Conservation (phyloP, 148 eudicot species). For the Cornus controversa region DNA sequence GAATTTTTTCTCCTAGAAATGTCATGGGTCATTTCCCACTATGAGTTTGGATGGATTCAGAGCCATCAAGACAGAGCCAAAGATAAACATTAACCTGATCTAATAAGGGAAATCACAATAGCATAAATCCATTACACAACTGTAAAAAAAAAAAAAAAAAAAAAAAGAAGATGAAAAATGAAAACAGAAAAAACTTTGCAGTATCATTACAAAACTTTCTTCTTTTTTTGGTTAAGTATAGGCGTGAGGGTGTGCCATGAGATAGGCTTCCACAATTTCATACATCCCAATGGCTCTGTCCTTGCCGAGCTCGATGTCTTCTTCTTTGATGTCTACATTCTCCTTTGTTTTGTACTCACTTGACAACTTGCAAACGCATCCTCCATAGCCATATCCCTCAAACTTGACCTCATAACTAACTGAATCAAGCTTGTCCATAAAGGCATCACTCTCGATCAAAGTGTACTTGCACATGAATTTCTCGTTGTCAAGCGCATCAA, state of each 20-base stretch:
- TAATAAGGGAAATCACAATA: too few species aligned
- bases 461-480: conserved; percentile 18
- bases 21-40: too few species aligned
- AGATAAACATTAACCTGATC: too few species aligned
- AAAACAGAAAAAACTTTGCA: neutral
- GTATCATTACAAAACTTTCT: neutral
- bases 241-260: conserved; percentile 29
- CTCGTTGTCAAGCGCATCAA: conserved; percentile 14
- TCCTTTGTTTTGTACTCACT: conserved; percentile 12
- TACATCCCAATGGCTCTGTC: conserved; percentile 30
- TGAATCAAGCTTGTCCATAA: conserved; percentile 15
- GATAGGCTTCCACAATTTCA: conserved; percentile 29
- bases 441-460: neutral
- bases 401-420: conserved; percentile 13
- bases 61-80: neutral
- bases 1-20: too few species aligned
- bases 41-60: too few species aligned
- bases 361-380: conserved; percentile 15
- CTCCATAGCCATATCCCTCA: conserved; percentile 11
- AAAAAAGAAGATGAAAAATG: too few species aligned
- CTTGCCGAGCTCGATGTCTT: conserved; percentile 18
- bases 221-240: conserved; percentile 3
- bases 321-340: conserved; percentile 15
- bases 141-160: too few species aligned
- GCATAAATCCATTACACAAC: neutral